Conservation (phyloP, 2,329 filamentous ascomycete genomes). For the Emmonsiellopsis sp. region DNA sequence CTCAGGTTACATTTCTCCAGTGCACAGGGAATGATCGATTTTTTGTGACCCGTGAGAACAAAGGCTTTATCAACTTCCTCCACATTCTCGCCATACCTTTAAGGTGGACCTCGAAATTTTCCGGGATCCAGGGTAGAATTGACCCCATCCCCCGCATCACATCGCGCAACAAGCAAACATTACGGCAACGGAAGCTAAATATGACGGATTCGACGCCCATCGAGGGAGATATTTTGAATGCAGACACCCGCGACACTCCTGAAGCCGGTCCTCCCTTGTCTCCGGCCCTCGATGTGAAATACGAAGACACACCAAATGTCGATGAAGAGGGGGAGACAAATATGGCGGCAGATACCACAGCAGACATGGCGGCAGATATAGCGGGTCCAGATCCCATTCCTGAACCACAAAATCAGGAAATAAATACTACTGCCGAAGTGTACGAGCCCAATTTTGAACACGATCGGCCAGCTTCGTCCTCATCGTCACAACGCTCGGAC, state of each 20-base stretch:
- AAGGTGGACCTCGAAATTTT: neutral
- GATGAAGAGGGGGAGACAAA: neutral
- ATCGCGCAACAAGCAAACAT: neutral
- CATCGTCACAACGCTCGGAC: slow-evolving; percentile 21
- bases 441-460: neutral
- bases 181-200: neutral
- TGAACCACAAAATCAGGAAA: neutral
- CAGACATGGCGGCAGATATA: too few relatives aligned
- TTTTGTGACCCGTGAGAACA: neutral
- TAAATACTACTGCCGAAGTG: neutral
- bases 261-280: neutral
- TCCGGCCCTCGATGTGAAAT: neutral
- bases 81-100: neutral
- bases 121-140: too few relatives aligned
- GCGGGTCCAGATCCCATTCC: neutral
- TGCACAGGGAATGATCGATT: neutral
- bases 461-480: slow-evolving; percentile 12
- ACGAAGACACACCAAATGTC: neutral
- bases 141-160: too few relatives aligned
- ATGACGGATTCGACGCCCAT: neutral
- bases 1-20: neutral
- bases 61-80: neutral
- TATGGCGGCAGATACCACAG: too few relatives aligned
- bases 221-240: neutral
- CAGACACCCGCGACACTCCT: neutral